Base-by-base conservation (phyloP, 495 filamentous ascomycete species). In the Xylaria scruposa region DNA sequence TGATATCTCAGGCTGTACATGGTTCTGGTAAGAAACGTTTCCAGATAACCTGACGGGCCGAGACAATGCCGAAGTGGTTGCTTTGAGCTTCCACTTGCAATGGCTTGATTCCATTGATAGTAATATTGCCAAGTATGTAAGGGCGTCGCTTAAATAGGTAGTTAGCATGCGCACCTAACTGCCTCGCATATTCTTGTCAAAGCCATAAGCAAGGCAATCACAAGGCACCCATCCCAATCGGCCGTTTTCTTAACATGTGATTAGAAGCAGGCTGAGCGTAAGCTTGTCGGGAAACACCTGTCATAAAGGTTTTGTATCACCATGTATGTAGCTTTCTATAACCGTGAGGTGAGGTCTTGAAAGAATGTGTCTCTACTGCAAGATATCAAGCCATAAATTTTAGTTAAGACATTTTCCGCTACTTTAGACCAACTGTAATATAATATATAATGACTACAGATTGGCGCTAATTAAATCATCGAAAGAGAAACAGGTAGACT, bases 61-160 rank as follows among this genome's bases (percentile, higher is more conserved):
- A 69, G 67, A 29, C 56, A 60, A n/a, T 49, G 56, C 67, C 67
- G 67, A 69, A 61, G 67, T 38, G 54, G 67, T 40, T 61, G 54
- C 67, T 59, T 24, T 26, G 40, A 29, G 44, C 17, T 26, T 19
- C 67, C 53, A 31, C 24, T 31, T 56, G 13, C 26, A 56, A 31
- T 56, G 26, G 6, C 6, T 31, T 31, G 13, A 33, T 24, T 56
- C 24, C 13, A 24, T 7, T 67, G 33, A 24, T 21, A 31, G 21
- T 68, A 24, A 24, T n/a, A 59, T 56, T 44, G 51, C 66, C 49
- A 59, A 59, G 38, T 58, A 56, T 36, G 2, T 17, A 53, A 44
- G 24, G 29, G 29, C 7, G 19, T 9, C 31, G 46, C 44, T 68
- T 68, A 53, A 38, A 24, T 47, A n/a, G n/a, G n/a, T n/a, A 12